Percentiles rank a stretch among this genome's conserved stretches.
Evolutionary conservation across 129 eudicot genomes (phyloP).

Genomic region (Tagetes patula): DNA sequence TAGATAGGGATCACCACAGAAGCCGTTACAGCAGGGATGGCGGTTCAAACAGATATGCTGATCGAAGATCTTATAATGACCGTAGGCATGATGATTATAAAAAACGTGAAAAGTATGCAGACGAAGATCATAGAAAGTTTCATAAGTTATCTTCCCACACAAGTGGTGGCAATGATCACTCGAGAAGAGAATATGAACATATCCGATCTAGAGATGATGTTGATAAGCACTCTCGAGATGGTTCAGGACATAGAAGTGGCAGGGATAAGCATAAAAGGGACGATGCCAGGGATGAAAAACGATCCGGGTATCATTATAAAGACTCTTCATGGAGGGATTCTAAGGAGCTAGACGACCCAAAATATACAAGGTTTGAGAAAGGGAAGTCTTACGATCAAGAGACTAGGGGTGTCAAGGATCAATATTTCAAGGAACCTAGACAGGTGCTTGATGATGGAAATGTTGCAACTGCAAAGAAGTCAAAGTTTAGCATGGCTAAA

Average conservation of each 20-base stretch:
- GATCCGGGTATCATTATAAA: slow-evolving; percentile 45
- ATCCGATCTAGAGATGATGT: slow-evolving; percentile 55
- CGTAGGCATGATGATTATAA: slow-evolving; percentile 54
- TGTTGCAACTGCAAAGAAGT: slow-evolving; percentile 47
- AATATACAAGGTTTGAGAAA: slow-evolving; percentile 50
- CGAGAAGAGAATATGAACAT: slow-evolving; percentile 54
- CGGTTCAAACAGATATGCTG: slow-evolving; percentile 50
- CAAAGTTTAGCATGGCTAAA: slow-evolving; percentile 46
- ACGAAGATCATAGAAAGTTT: slow-evolving; percentile 56
- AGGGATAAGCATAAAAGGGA: slow-evolving; percentile 56
- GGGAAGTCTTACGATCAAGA: slow-evolving; percentile 48
- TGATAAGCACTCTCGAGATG: slow-evolving; percentile 56
- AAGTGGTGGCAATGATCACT: slow-evolving; percentile 44
- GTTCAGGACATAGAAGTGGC: slow-evolving; percentile 46
- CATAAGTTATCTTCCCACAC: slow-evolving; percentile 47
- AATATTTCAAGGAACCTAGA: slow-evolving; percentile 37
- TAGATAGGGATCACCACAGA: slow-evolving; percentile 45
- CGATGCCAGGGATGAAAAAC: slow-evolving; percentile 47
- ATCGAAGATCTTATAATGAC: slow-evolving; percentile 51
- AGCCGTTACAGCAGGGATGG: slow-evolving; percentile 43
- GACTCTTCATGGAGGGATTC: slow-evolving; percentile 49
- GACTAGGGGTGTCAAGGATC: slow-evolving; percentile 37
- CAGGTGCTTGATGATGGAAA: slow-evolving; percentile 43
- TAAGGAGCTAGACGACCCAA: slow-evolving; percentile 44
- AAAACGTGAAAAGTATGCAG: slow-evolving; percentile 57